phyloP scores from a whole-genome alignment of 257 asterid species.

The Verbena officinalis region DNA sequence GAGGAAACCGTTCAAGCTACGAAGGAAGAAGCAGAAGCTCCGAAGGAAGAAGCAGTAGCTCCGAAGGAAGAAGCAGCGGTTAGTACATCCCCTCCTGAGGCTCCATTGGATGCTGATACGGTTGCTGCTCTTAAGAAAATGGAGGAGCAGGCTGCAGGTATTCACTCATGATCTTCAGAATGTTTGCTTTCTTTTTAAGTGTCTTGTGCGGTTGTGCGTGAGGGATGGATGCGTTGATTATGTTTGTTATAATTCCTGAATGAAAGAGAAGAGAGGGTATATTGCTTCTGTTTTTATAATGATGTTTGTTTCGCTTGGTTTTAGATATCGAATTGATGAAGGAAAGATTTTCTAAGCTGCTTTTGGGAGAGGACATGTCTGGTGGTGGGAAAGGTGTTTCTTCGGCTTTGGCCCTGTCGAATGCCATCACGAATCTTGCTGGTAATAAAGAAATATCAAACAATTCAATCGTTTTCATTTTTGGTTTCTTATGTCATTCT shows the following conservation, averaged over 20 bases:
- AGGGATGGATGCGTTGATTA: too few species aligned
- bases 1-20: conserved; percentile 33
- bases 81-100: conserved; percentile 27
- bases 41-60: conserved; percentile 34
- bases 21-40: conserved; percentile 26
- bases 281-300: neutral
- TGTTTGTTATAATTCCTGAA: neutral
- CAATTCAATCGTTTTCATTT: neutral
- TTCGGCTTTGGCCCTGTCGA: conserved; percentile 86
- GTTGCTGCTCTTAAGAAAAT: conserved; percentile 23
- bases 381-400: conserved; percentile 96
- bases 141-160: conserved; percentile 48
- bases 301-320: conserved; percentile 14
- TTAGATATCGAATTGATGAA: conserved; percentile 75
- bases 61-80: conserved; percentile 35
- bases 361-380: conserved; percentile 92
- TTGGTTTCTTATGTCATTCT: neutral
- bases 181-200: neutral
- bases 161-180: neutral
- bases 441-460: conserved; percentile 36
- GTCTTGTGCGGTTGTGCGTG: too few species aligned
- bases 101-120: conserved; percentile 31
- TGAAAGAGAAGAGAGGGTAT: too few species aligned
- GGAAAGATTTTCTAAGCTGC: conserved; percentile 78
- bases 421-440: conserved; percentile 89